Evolutionary conservation across 148 eudicot species (phyloP), one percentile per base, ranked within the genome.

Genomic region (Silene conica): DNA sequence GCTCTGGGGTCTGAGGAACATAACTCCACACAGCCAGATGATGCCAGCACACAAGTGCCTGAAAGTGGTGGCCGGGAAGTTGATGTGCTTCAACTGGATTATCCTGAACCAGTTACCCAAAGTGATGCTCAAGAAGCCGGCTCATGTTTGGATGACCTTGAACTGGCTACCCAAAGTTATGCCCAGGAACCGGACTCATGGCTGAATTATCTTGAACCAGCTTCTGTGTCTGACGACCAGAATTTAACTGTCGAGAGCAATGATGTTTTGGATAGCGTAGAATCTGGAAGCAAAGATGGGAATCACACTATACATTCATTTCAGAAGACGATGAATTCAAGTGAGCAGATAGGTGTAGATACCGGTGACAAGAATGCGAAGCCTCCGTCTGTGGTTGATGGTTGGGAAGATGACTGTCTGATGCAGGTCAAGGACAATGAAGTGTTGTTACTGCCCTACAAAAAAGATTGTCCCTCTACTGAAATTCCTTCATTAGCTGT

Each of bases 401-500:
- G 76, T 59, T 74, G 70, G 82, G 87, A 79, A 74, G 80, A 83
- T 50, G 89, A 90, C 71, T 63, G 13, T 43, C 88, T 80, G 0
- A 21, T 83, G 75, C 81, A 76, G 85, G 81, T 83, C 76, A 80
- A 78, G 81, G 84, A 80, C 73, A 80, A 90, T 77, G 81, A 76
- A 78, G 79, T 90, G 58, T 41, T 87, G 38, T 84, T 88, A 80
- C 89, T 87, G 71, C 87, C 92, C 64, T 83, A 85, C 72, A 82
- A 83, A 74, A 89, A 88, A 79, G 88, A 79, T 41, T 48, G 56
- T 28, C 67, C 75, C 63, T 86, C 79, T 80, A 80, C 69, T 70
- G 86, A 63, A 74, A 63, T 76, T 26, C 58, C 89, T 63, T 77
- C 81, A 34, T 79, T 81, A n/a, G 77, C 81, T 56, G 77, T 80